Base-by-base conservation (phyloP, 257 asterid genomes). In the Ophiorrhiza pumila region DNA sequence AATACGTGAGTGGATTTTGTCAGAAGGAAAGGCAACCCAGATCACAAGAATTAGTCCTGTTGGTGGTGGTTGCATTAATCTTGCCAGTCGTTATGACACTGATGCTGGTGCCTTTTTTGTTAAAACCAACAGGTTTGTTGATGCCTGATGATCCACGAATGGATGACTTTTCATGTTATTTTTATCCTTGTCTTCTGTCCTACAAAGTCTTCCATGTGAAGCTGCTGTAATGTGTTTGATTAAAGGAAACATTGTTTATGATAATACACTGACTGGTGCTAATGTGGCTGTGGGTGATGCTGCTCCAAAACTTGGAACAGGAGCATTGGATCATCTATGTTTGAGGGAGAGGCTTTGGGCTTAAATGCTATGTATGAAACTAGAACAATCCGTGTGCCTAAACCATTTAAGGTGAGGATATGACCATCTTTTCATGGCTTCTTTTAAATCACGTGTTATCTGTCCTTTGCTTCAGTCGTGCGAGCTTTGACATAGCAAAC, bases 1-100 rank as follows among this genome's bases (percentile, higher is more conserved):
- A 3, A 68, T 94, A 65, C 85, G 90, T 14, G 95, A 91, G 73
- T 94, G 97, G 98, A 90, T 94, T 74, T 76, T 91, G 11, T 83
- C 97, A 3, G 97, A 90, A 84, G 98, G 97, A 77, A 90, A 91
- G 74, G 97, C 97, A 64, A 87, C 90, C 71, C 80, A 86, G 76
- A 87, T 94, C 67, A 87, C 84, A 2, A 88, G 96, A 69, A 91
- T 83, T 74, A 89, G 95, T 71, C 71, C 98, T 7, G 73, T 94
- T 71, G 97, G 97, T 52, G 98, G 98, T 59, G 98, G 98, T 71
- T 94, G 98, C 90, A 86, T 94, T 74, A 94, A 86, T 73, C 84
- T 72, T 39, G 97, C 98, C 68, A 85, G 58, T 59, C 90, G 96
- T 59, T 91, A 91, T 57, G 95, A 90, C 79, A 89, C 98, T 0